Evolutionary conservation across 352 stramenopile species (phyloP), one percentile per base, ranked within the genome.

Genomic region (Phytopythium cucurbitacearum): DNA sequence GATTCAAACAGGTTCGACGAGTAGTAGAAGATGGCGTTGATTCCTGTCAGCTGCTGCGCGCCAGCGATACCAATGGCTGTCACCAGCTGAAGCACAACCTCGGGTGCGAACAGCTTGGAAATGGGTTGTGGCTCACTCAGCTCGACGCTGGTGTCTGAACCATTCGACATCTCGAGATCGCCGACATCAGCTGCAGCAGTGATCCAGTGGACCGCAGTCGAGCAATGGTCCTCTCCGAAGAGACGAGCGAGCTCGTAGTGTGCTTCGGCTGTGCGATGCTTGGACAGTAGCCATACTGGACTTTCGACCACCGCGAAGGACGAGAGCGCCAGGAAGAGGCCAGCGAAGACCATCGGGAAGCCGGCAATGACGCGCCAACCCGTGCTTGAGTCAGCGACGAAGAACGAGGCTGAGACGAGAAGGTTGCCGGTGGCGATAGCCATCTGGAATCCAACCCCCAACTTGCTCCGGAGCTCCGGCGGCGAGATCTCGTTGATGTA

Each of bases 21-120:
- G 57, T 90, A 90, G 51, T 85, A 79, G 56, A 87, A 88, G 9
- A 88, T 71, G 36, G 73, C 80, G 48, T 85, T 90, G 64, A 90
- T 69, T 33, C 76, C 79, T 1, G 71, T 80, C 40, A 89, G 67
- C 46, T 87, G 78, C 49, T 84, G 71, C 0, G 67, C 56, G 9
- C 60, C 55, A 4, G 65, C 64, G 34, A 87, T 57, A 4, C 62
- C 69, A 42, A 83, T 71, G 0, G 74, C 74, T 11, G 78, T 59
- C 5, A 87, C 48, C 3, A 84, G 51, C 50, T 87, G 76, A 5
- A 65, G 47, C 12, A 68, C 60, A 11, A 76, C 52, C 38, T 65
- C 44, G 15, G 51, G 46, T 9, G 65, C 57, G 16, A 69, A 59
- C 6, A 65, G 40, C n/a, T 51, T 42, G 12, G 39, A 43, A 11